Base-by-base conservation (phyloP, 495 filamentous ascomycete species). In the Penicillium subrubescens region DNA sequence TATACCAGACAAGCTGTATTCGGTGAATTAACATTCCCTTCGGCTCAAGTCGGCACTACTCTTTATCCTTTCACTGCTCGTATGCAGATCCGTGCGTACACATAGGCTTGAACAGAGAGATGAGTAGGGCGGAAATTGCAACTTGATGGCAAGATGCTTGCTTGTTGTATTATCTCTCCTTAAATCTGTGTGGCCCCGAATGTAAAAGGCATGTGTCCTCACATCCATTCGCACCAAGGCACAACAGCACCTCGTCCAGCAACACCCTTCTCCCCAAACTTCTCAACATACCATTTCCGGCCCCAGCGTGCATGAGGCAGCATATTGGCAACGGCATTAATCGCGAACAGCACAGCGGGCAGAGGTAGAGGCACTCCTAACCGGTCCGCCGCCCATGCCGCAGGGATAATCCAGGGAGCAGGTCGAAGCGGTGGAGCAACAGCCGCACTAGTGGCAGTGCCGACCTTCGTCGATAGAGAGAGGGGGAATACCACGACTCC, bases 301-400 rank as follows among this genome's bases (percentile, higher is more conserved):
- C 94, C 94, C 62, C 87, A 86, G 46, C 96, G 74, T 14, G 95
- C 95, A 73, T 95, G 84, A 10, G 95, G 95, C 67, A 96, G 71
- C 95, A 98, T 97, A 37, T 92, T 90, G 6, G 88, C 78, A 48
- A 99, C 80, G 72, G 97, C 93, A 73, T 97, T 97, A 17, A 96
- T 56, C 60, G 96, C 67, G 74, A 98, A 99, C 27, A 82, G 80
- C 61, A 93, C 77, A 31, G 92, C 94, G 2, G 95, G 95, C 58
- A 86, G 68, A 14, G 79, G 78, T 27, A 82, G 48, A 19, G 73
- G 74, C 5, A 81, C 21, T 1, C 68, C 51, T 6, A 76, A 31
- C 6, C 54, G 59, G 31, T 71, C 71, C 11, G 76, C 74, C 2
- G 77, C 86, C 43, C 62, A 69, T 3, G 79, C 90, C 88, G 23